Percentiles rank a stretch among this genome's conserved stretches.
Conservation (phyloP, 495 filamentous ascomycete species). For the Sordaria brevicollis region DNA sequence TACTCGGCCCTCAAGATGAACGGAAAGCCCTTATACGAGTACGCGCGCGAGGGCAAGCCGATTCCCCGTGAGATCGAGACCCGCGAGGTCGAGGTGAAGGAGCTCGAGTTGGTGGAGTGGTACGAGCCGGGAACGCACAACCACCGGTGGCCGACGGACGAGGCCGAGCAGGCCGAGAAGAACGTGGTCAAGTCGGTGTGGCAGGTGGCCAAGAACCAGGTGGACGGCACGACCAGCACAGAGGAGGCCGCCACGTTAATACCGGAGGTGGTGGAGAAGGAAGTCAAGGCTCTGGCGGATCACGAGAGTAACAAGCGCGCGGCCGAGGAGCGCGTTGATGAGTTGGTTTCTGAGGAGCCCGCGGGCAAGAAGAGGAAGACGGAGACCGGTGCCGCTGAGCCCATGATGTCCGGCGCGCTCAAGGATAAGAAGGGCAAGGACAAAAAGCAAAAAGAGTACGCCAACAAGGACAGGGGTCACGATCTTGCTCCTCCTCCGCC, state of each 20-base stretch:
- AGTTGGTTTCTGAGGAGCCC: conserved; percentile 21
- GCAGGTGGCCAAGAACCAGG: conserved; percentile 37
- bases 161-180: conserved; percentile 62
- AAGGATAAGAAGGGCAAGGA: conserved; percentile 6
- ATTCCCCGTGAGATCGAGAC: conserved; percentile 75
- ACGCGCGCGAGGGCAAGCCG: conserved; percentile 78
- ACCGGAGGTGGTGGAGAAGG: conserved; percentile 36
- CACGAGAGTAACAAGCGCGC: conserved; percentile 38
- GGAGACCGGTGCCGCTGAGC: conserved; percentile 18
- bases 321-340: conserved; percentile 34
- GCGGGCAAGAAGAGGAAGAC: conserved; percentile 23
- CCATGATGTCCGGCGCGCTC: conserved; percentile 46
- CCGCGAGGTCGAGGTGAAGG: conserved; percentile 62
- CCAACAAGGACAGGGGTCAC: conserved; percentile 22
- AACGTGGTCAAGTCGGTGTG: conserved; percentile 60
- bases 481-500: conserved; percentile 24
- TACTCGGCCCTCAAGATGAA: conserved; percentile 84
- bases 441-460: conserved; percentile 11
- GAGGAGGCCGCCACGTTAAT: conserved; percentile 25
- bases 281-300: conserved; percentile 31
- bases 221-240: conserved; percentile 12
- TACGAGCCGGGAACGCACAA: conserved; percentile 72
- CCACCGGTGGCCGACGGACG: conserved; percentile 60
- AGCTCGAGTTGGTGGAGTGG: conserved; percentile 78
- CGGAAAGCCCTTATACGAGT: conserved; percentile 90